Evolutionary conservation across 1,284 basidiomycete genomes (phyloP).

Genomic region (Trametes pubescens): DNA sequence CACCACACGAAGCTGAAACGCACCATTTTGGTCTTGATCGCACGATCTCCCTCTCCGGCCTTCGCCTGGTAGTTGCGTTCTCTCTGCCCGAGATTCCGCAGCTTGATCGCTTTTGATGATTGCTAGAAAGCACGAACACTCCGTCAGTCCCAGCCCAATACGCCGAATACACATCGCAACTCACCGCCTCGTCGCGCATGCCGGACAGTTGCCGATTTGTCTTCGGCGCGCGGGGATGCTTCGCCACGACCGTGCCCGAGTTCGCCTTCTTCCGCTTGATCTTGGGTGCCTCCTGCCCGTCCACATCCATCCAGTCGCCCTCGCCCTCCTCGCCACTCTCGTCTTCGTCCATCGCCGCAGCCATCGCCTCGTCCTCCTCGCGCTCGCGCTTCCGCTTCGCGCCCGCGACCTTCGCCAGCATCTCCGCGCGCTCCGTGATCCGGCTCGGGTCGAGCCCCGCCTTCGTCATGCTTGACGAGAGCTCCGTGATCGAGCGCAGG

Average conservation of each 20-base stretch:
- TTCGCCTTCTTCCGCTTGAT: slow-evolving; percentile 71
- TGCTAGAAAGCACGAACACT: slow-evolving; percentile 57
- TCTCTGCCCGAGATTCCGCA: slow-evolving; percentile 87
- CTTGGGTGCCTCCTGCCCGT: slow-evolving; percentile 58
- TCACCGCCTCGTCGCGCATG: slow-evolving; percentile 75
- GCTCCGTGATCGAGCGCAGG: slow-evolving; percentile 87
- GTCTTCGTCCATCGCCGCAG: slow-evolving; percentile 47
- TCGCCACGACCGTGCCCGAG: slow-evolving; percentile 61
- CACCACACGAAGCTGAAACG: slow-evolving; percentile 35
- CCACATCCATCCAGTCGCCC: slow-evolving; percentile 64
- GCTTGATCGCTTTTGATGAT: slow-evolving; percentile 78
- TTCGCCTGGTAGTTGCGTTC: slow-evolving; percentile 87
- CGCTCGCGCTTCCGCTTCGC: slow-evolving; percentile 75
- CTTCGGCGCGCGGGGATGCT: slow-evolving; percentile 64
- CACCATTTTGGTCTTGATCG: slow-evolving; percentile 84
- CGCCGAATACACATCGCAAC: slow-evolving; percentile 33
- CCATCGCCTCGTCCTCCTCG: slow-evolving; percentile 58
- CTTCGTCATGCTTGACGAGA: slow-evolving; percentile 83
- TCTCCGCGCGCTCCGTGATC: slow-evolving; percentile 88
- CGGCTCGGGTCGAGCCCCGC: slow-evolving; percentile 91
- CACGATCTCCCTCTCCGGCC: slow-evolving; percentile 89
- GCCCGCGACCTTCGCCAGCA: slow-evolving; percentile 82
- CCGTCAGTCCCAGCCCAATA: slow-evolving; percentile 1
- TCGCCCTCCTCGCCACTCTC: slow-evolving; percentile 48
- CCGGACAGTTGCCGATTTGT: slow-evolving; percentile 83